These are phyloP conservation scores for Bacidia rubella DNA, from an alignment of 495 filamentous ascomycete genomes.

Conservation along the genomic window DNA sequence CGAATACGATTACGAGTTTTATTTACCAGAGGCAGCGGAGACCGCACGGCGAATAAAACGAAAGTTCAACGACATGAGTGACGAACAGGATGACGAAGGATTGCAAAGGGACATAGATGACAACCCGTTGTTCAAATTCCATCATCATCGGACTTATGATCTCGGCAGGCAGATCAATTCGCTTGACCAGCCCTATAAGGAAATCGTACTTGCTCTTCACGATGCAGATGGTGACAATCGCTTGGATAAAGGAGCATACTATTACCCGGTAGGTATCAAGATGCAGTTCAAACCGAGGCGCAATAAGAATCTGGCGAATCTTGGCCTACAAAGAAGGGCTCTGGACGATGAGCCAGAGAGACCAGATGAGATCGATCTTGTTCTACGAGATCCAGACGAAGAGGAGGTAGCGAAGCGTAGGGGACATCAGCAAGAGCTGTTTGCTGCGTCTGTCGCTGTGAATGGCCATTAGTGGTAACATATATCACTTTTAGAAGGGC, in stretches of 20 bases:
- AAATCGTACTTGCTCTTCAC: constrained; percentile 49
- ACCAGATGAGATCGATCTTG: constrained; percentile 42
- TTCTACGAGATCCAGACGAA: constrained; percentile 39
- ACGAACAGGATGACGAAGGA: constrained; percentile 43
- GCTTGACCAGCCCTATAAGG: constrained; percentile 36
- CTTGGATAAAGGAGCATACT: constrained; percentile 57
- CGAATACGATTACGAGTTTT: constrained; percentile 60
- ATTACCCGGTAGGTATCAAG: constrained; percentile 74
- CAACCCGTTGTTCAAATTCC: constrained; percentile 51
- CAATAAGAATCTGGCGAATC: constrained; percentile 35
- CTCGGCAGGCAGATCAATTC: constrained; percentile 55
- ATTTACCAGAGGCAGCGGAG: constrained; percentile 45
- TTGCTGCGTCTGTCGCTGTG: neutral
- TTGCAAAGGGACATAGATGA: neutral
- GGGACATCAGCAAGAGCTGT: constrained; percentile 23
- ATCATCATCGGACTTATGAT: constrained; percentile 71
- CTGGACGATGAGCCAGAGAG: constrained; percentile 35
- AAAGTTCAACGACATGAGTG: constrained; percentile 59
- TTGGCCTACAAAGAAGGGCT: constrained; percentile 28
- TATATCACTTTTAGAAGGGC: too few species aligned
- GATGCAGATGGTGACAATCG: constrained; percentile 44
- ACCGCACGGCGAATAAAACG: constrained; percentile 49
- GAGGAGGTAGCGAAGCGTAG: constrained; percentile 37
- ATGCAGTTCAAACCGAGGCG: constrained; percentile 46
- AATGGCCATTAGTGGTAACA: neutral